Evolutionary conservation across 1,139 yeast genomes (phyloP).

Genomic region (Zygosaccharomyces pseudobailii): DNA sequence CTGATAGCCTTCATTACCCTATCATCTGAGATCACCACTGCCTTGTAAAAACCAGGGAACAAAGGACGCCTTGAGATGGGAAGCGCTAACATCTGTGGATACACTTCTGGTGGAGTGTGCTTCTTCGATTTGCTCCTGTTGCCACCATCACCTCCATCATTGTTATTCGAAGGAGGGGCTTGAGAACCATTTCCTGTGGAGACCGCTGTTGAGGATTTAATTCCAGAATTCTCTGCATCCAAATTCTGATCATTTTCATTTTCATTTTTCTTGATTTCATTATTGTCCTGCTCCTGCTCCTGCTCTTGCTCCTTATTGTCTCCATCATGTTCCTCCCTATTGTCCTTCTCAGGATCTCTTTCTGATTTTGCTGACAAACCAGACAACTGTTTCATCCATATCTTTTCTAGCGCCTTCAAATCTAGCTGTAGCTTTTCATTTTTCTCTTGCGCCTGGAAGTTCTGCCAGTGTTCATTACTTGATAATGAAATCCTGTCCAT

Average conservation of each 20-base stretch:
- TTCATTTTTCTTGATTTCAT: constrained; percentile 6
- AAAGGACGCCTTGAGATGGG: constrained; percentile 59
- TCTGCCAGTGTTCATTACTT: constrained; percentile 16
- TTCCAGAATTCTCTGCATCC: background rate
- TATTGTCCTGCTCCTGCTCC: constrained; percentile 8
- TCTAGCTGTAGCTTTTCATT: constrained; percentile 12
- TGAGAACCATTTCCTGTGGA: constrained; percentile 4
- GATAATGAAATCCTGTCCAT: constrained; percentile 3
- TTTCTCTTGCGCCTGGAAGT: constrained; percentile 15
- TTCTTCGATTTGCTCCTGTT: constrained; percentile 20
- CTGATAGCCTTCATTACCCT: constrained; percentile 81
- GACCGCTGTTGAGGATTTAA: constrained; percentile 3
- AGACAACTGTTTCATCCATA: constrained; percentile 13
- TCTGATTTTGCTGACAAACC: constrained; percentile 2
- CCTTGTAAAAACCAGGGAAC: constrained; percentile 60
- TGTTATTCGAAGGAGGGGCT: constrained; percentile 12
- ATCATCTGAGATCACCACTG: constrained; percentile 75
- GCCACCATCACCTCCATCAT: constrained; percentile 20
- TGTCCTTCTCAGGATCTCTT: constrained; percentile 1
- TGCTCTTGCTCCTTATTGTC: constrained; percentile 11
- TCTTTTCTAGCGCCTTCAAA: constrained; percentile 16
- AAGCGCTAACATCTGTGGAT: constrained; percentile 55
- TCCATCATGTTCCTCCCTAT: constrained; percentile 7
- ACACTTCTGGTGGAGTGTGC: constrained; percentile 42
- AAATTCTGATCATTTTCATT: constrained; percentile 5